Evolutionary conservation across 257 asterid species (phyloP), one percentile per base, ranked within the genome.

Genomic region (Solanum clarkiae): DNA sequence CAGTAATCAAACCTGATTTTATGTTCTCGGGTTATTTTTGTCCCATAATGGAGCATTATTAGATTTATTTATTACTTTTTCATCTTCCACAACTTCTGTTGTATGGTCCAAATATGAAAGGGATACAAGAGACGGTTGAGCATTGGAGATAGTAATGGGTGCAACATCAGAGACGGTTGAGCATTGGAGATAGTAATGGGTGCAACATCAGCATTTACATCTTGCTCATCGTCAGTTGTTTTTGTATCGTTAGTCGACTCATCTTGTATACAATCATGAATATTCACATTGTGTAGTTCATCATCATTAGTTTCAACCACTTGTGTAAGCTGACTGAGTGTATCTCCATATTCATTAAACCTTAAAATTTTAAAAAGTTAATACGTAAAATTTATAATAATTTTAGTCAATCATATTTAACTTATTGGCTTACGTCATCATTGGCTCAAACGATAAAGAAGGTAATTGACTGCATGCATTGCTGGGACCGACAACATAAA

Each of bases 51-150:
- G n/a, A 55, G 22, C n/a, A 4, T 55, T 55, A 3, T 3, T 4
- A 7, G 10, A 3, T 16, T 5, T 0, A 4, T 36, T 36, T 36
- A 3, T 55, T 16, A 55, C 3, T 16, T 10, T 0, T 1, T 0
- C 17, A 16, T 55, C 10, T 0, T 16, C n/a, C 6, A 8, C 10
- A 16, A 15, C 7, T 16, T 55, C 6, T 55, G 0, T 8, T 2
- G n/a, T 15, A 55, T 55, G 4, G 6, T 16, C n/a, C 60, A 16
- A 55, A 55, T 6, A 55, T 55, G 60, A 7, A 55, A 55, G 16
- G 10, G 4, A 20, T 16, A 15, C n/a, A 6, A 55, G 16, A 55
- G 10, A 55, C 17, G n/a, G 16, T 16, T 18, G 7, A 17, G 17
- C 4, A 16, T 2, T 55, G 6, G 4, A 55, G 60, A 16, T 8